Evolutionary conservation across 805 yeast genomes (phyloP), one percentile per base, ranked within the genome.

Genomic region (Candida montana): DNA sequence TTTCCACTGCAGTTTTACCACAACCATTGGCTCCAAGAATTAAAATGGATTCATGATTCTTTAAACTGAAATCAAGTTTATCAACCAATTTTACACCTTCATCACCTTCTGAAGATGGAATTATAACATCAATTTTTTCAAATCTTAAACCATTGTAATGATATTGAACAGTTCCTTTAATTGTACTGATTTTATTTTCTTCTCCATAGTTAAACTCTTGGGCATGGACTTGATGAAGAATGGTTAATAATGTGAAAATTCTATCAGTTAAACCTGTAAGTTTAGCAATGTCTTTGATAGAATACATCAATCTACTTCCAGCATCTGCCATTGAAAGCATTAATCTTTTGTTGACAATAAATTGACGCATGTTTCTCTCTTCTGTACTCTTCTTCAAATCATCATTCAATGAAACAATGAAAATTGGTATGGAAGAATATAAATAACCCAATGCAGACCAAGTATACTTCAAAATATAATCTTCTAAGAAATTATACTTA

Each of bases 391-490:
- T 42, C 39, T 51, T 51, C 11, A 49, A 46, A 26, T 43, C 45
- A 21, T 46, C 53, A 15, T 58, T 59, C 46, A 72, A 50, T 4
- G 71, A 61, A 16, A 81, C 81, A 43, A 87, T 60, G 39, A 89
- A 77, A 15, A 90, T 90, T 2, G 98, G 98, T 48, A 90, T 73
- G 1, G 95, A 83, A 0, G 96, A 86, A 65, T 87, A 89, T 18
- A 89, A 63, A 59, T 88, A 89, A n/a, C 97, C 96, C 64, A 90
- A 74, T 0, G 95, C 96, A 3, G 96, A 88, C 97, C 97, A 90
- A 11, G 91, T 79, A 57, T 86, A 88, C 64, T 89, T 90, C 61
- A 90, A 73, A 36, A 89, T 77, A 55, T 88, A 87, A 57, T 88
- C 95, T 65, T 90, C 96, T 45, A 84, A 62, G 47, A 86, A 69